Base-by-base conservation (phyloP, 1,139 yeast species). In the Taphrina confusa region DNA sequence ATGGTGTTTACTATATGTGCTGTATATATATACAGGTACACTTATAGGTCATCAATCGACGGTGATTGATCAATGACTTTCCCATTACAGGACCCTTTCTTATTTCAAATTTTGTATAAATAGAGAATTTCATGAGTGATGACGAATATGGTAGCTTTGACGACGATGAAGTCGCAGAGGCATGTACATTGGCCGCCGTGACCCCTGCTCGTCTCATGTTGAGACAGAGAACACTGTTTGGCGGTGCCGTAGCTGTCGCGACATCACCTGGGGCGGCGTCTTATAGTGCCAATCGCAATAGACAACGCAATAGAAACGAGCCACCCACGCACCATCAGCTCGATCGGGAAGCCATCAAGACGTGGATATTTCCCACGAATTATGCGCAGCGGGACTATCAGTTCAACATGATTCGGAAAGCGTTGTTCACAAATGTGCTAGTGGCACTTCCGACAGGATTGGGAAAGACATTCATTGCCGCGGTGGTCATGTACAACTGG, bases 401-500 rank as follows among this genome's bases (percentile, higher is more conserved):
- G 73, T 83, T 79, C 70, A 84, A 84, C 65, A 90, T 92, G 62
- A 90, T 90, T 1, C 76, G 78, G 55, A 79, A 82, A 61, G 85
- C 97, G 0, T 75, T 94, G 54, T 83, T 80, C 68, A 78, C 84
- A 65, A 94, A 94, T 69, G 72, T 85, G 2, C 75, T 94, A 44
- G 92, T 95, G 67, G 96, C 97, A 0, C 79, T 94, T 27, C 99
- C 99, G 0, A 94, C 99, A 0, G 99, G 99, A 66, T 78, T 91
- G 71, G 99, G 99, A 50, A 94, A 94, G 73, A 94, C 99, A 0
- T 90, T 94, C 66, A 90, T 94, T 68, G 97, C 98, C 1, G 84
- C 95, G 44, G 85, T 96, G 0, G 94, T 92, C 28, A 94, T 94
- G 89, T 77, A 91, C 61, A 94, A 94, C 70, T 94, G 81, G 73